These are phyloP conservation scores for Backusella sp. DNA, from an alignment of 192 early-diverging fungal species.

Conservation along the genomic window DNA sequence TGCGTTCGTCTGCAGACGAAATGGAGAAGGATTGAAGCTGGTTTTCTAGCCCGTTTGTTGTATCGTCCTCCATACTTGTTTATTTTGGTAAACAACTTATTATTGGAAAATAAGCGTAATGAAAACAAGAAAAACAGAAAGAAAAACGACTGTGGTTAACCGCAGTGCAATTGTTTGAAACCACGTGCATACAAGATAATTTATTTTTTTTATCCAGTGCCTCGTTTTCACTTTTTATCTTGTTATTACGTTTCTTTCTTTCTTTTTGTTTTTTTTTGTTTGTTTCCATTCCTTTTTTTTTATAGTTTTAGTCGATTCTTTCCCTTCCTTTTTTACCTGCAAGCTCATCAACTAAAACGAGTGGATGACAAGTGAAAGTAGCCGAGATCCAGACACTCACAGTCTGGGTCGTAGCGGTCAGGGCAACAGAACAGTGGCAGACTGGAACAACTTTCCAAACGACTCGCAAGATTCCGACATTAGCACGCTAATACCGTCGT, in stretches of 20 bases:
- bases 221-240: not conserved
- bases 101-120: not conserved
- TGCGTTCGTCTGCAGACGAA: not conserved
- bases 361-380: conserved; percentile 2
- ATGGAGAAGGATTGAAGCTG: conserved; percentile 6
- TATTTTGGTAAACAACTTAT: not conserved
- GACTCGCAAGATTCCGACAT: conserved; percentile 5
- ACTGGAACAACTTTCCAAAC: conserved; percentile 1
- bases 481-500: not conserved
- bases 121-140: not conserved
- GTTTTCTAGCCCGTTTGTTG: not conserved
- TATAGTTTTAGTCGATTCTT: not conserved
- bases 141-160: not conserved
- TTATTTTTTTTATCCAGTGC: not conserved
- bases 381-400: not conserved
- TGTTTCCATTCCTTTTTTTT: not conserved
- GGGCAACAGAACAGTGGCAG: not conserved
- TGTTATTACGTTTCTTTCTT: not conserved
- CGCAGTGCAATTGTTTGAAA: not conserved
- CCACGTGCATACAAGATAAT: not conserved
- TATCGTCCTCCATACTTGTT: not conserved
- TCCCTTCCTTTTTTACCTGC: not conserved
- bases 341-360: not conserved
- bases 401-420: not conserved
- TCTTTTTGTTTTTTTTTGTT: not conserved